Evolutionary conservation across 2,329 filamentous ascomycete species (phyloP), one percentile per base, ranked within the genome.

Genomic region (Capronia coronata): DNA sequence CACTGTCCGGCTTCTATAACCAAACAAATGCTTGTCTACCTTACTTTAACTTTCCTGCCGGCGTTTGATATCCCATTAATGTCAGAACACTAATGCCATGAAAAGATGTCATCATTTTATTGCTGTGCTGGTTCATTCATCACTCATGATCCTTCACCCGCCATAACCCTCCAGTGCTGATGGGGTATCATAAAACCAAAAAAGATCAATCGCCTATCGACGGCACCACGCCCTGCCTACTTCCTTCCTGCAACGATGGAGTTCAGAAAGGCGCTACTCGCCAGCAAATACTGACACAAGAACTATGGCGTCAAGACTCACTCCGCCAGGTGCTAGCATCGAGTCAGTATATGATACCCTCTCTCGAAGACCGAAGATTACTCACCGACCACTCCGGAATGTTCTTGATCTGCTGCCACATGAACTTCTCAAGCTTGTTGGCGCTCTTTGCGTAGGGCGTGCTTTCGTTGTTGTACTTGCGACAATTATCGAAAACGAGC

Each of bases 381-480:
- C 71, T 66, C 61, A 74, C 71, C 67, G 84, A 88, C 91, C 91
- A 97, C 73, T 96, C 91, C 1, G 91, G 91, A 45, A 96, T 87
- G 59, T 86, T 85, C 65, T 86, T 84, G 68, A 96, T 88, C 69
- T 91, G 87, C 66, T 83, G 78, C 87, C 88, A 96, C 90, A 97
- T 94, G 65, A 83, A 94, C 68, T 93, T 94, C 65, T 84, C 93
- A 35, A 98, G 75, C 65, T 93, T 93, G 65, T 88, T 94, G 34
- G 93, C 93, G 49, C 85, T 88, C 72, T 98, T 98, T 19, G 89
- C 88, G 66, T 98, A 98, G 0, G 88, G 84, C 0, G 91, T 98
- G 37, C 75, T 94, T 71, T 96, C 91, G 61, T 91, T 94, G 65
- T 98, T 98, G 74, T 97, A 98, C 64, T 86, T 84, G 59, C 90